phyloP scores from a whole-genome alignment of 2,329 filamentous ascomycete species.

The Xylaria sp. region DNA sequence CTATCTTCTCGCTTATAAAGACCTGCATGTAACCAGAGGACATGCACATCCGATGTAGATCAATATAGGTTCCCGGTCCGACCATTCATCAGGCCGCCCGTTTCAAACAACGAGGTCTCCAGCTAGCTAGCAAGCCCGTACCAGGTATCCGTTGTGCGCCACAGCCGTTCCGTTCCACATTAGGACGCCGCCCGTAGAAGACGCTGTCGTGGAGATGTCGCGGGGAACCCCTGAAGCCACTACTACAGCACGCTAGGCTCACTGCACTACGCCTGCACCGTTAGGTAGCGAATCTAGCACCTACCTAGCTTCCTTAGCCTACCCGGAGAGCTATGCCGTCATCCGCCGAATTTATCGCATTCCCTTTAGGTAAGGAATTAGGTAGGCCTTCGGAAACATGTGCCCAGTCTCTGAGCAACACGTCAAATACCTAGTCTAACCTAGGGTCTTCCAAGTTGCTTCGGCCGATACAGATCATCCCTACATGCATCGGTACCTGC shows the following conservation, averaged over 20 bases:
- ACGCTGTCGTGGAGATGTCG: conserved; percentile 12
- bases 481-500: conserved; percentile 17
- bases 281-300: neutral
- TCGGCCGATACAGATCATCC: conserved; percentile 9
- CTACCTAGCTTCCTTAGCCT: neutral
- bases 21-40: conserved; percentile 2
- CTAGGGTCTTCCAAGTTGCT: neutral
- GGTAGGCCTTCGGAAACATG: neutral
- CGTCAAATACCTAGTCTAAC: neutral
- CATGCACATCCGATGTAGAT: conserved; percentile 8
- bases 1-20: conserved; percentile 12
- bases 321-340: neutral
- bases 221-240: conserved; percentile 15
- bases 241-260: neutral
- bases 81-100: conserved; percentile 4
- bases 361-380: neutral
- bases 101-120: conserved; percentile 17
- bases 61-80: conserved; percentile 1
- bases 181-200: neutral
- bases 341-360: neutral
- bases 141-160: conserved; percentile 9
- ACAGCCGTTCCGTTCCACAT: conserved; percentile 30
- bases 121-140: neutral
- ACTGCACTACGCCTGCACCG: neutral
- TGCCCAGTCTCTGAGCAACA: neutral